Evolutionary conservation across 306 rosid genomes (phyloP), one percentile per base, ranked within the genome.

Genomic region (Oemleria cerasiformis): DNA sequence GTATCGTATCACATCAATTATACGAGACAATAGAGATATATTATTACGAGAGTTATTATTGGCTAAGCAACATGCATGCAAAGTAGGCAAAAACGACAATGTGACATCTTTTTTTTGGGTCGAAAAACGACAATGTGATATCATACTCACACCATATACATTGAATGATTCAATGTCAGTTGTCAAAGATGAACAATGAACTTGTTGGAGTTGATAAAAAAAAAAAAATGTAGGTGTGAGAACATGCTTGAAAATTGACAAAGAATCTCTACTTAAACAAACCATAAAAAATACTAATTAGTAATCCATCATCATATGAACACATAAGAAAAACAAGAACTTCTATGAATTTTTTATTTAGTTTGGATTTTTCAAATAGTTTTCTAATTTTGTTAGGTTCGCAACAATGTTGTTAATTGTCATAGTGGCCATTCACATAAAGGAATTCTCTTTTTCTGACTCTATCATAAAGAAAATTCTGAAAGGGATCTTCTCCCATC

Each of bases 231-330:
- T 14, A 44, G 3, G 4, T 10, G 40, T 72, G 61, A 38, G 70
- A 48, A 49, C 44, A 40, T 43, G 36, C 66, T 40, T 55, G 49
- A 65, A 42, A 19, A n/a, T 66, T 56, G 65, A 23, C 63, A 75
- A 75, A 75, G 56, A 75, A 49, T 51, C 70, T 49, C 67, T 39
- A 59, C 42, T 19, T 40, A 63, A 23, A 43, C 23, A 19, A 16
- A 40, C 40, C 41, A 15, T 39, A 39, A 51, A 42, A 51, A 30
- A 5, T 9, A 47, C 15, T 14, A 9, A 43, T 48, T 54, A 19
- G 25, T n/a, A 7, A 7, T 55, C 17, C 53, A 55, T 12, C 50
- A 11, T 13, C 63, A 1, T 67, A 15, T 48, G 58, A 48, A 0
- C 34, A 9, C 17, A 16, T n/a, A 16, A 12, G 5, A 17, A 63